Conservation (phyloP, 2,329 filamentous ascomycete species). For the Corinectria fuckeliana region DNA sequence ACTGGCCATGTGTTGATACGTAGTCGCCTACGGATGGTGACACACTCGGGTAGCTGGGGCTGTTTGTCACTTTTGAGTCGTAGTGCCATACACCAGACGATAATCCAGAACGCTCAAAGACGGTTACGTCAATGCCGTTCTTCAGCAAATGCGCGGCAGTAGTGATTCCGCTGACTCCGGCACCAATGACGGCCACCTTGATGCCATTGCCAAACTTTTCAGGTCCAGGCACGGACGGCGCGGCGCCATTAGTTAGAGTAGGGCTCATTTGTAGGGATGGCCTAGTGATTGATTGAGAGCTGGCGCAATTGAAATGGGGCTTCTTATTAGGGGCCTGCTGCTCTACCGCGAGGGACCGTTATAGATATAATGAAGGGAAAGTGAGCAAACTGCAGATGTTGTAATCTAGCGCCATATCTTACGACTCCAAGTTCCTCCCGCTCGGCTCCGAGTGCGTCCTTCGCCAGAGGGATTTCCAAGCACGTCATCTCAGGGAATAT, state of each 20-base stretch:
- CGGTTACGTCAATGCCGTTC: conserved; percentile 44
- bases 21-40: conserved; percentile 40
- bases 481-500: conserved; percentile 32
- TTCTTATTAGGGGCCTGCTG: neutral
- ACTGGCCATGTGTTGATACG: conserved; percentile 20
- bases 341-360: neutral
- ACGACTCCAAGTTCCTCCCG: conserved; percentile 12
- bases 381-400: conserved; percentile 1
- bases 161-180: conserved; percentile 49
- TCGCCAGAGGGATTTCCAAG: conserved; percentile 18
- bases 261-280: conserved; percentile 22
- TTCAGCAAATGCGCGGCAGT: conserved; percentile 46
- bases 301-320: neutral
- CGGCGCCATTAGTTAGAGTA: conserved; percentile 12
- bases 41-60: conserved; percentile 43
- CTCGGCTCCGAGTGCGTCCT: conserved; percentile 19
- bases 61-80: conserved; percentile 39
- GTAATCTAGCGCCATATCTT: conserved; percentile 20
- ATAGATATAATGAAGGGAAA: conserved; percentile 7
- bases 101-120: conserved; percentile 45
- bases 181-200: conserved; percentile 48
- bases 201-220: conserved; percentile 16
- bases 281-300: neutral
- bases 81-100: conserved; percentile 50
- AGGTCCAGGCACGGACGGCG: neutral